Evolutionary conservation across 2,329 filamentous ascomycete species (phyloP).

Genomic region (Eurotiales sp.): DNA sequence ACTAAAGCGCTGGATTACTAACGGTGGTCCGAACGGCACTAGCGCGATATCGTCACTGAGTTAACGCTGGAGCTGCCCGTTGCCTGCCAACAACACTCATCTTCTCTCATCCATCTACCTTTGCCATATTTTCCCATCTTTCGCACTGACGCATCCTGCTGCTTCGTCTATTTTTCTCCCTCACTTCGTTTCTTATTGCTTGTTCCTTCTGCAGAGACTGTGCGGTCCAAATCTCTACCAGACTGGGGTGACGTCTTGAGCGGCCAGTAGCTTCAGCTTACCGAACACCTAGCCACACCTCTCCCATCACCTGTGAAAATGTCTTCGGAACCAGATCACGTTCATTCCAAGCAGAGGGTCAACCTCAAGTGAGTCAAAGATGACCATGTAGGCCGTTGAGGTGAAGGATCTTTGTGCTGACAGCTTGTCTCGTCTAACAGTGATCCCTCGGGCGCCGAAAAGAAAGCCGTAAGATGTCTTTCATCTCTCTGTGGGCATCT

Average conservation of each 20-base stretch:
- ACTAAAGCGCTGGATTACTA: conserved; percentile 5
- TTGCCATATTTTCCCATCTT: conserved; percentile 7
- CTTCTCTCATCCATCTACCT: conserved; percentile 16
- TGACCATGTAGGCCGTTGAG: background rate
- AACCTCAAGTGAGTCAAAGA: conserved; percentile 66
- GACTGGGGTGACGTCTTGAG: conserved; percentile 15
- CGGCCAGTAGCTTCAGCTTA: conserved; percentile 10
- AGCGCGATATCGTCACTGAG: conserved; percentile 37
- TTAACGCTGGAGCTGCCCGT: conserved; percentile 28
- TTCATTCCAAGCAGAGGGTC: conserved; percentile 73
- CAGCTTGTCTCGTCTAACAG: conserved; percentile 43
- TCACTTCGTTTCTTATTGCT: conserved; percentile 13
- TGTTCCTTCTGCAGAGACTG: conserved; percentile 4
- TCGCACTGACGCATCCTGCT: conserved; percentile 14
- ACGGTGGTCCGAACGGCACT: conserved; percentile 5
- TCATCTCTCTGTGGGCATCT: conserved; percentile 20
- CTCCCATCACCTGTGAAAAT: conserved; percentile 48
- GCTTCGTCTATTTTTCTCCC: conserved; percentile 4
- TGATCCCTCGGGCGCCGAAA: conserved; percentile 83
- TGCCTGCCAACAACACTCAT: conserved; percentile 21
- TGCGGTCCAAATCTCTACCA: conserved; percentile 9
- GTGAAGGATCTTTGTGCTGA: background rate
- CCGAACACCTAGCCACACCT: conserved; percentile 8
- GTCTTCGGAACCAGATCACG: conserved; percentile 63
- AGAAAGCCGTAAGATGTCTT: conserved; percentile 67